Evolutionary conservation across 371 early-diverging fungal genomes (phyloP), one percentile per base, ranked within the genome.

Genomic region (Mucor piriformis): DNA sequence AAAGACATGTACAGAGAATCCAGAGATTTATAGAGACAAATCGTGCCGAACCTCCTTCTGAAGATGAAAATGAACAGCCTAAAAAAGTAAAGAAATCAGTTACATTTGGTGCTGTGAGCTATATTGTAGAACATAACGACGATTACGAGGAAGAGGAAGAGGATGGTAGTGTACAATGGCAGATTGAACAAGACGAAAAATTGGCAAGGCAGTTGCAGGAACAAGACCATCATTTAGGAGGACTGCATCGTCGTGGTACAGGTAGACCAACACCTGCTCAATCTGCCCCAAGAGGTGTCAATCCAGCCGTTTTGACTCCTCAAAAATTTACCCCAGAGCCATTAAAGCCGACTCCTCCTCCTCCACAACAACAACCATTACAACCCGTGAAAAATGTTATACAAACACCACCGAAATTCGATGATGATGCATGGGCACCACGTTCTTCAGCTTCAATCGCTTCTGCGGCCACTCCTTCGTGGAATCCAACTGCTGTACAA

Each of bases 1-100:
- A 93, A 66, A 88, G 88, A 0, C 92, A 95, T 66, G 88, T 94
- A 13, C 82, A 87, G 44, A 81, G 93, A n/a, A 81, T 95, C 21
- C 82, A 86, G 43, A 87, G 89, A 16, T 83, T 70, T 47, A 71
- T 81, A 43, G 83, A 77, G 32, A 73, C 70, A 1, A 70, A 61
- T 64, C 57, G 56, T 4, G 51, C 68, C 0, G 78, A 65, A 64
- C 77, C 74, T 51, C 65, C 66, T 55, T 66, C 80, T 38, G 69
- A 83, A 60, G 73, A 72, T 34, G 82, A 77, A 56, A 33, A 24
- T 16, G 6, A 33, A 50, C 32, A 57, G 32, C 60, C 60, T 12
- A 55, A 57, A 56, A 66, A 71, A 50, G 66, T 52, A 16, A 79
- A 79, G 47, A 76, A 74, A 34, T 44, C 67, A 0, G 79, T 79